A percentile compares a stretch with the other conserved stretches of the same genome.
phyloP scores from a whole-genome alignment of 805 yeast species.

The Starmera dryadoides region DNA sequence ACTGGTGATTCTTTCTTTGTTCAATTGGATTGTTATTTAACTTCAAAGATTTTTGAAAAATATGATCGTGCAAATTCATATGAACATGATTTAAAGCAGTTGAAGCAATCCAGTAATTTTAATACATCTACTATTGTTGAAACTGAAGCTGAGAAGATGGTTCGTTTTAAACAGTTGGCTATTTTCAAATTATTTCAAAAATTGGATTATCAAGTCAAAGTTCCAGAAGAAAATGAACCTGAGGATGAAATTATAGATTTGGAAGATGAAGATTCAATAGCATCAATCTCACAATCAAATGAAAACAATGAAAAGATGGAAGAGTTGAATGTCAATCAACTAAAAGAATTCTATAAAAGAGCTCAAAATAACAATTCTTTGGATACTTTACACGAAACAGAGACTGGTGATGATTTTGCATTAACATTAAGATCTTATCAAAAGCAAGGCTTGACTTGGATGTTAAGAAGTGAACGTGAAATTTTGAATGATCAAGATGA shows the following conservation, averaged over 20 bases:
- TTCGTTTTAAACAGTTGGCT: slow-evolving; percentile 48
- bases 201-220: slow-evolving; percentile 26
- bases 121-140: slow-evolving; percentile 29
- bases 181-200: slow-evolving; percentile 48
- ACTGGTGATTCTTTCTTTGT: slow-evolving; percentile 73
- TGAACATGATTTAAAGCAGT: slow-evolving; percentile 16
- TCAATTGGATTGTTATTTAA: slow-evolving; percentile 61
- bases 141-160: slow-evolving; percentile 42
- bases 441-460: slow-evolving; percentile 81
- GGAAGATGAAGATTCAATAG: slow-evolving; percentile 26
- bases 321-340: slow-evolving; percentile 59
- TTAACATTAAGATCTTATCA: slow-evolving; percentile 70
- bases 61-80: slow-evolving; percentile 8
- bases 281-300: slow-evolving; percentile 3
- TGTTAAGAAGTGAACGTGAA: slow-evolving; percentile 74
- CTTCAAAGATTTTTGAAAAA: slow-evolving; percentile 22
- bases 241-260: slow-evolving; percentile 24
- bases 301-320: slow-evolving; percentile 20
- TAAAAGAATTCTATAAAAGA: slow-evolving; percentile 67
- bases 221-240: slow-evolving; percentile 10
- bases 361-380: slow-evolving; percentile 56
- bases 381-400: slow-evolving; percentile 55
- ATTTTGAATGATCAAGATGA: slow-evolving; percentile 28
- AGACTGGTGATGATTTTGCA: slow-evolving; percentile 40
- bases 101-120: slow-evolving; percentile 7